Conservation (phyloP, 352 stramenopile genomes). For the Globisporangium solare region DNA sequence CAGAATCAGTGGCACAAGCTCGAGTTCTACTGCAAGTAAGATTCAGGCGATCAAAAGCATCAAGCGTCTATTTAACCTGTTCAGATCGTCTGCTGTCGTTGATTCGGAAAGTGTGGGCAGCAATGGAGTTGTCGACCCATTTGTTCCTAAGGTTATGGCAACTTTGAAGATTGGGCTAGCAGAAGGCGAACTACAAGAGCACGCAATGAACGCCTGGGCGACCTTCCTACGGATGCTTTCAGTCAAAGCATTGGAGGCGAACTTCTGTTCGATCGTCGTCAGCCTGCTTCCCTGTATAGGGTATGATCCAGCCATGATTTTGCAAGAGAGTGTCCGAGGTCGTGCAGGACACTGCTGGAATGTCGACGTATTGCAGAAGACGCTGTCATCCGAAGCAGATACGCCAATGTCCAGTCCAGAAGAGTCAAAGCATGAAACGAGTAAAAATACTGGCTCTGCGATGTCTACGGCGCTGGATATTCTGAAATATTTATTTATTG, state of each 20-base stretch:
- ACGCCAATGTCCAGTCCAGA: background rate
- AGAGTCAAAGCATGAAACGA: background rate
- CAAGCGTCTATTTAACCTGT: slow-evolving; percentile 60
- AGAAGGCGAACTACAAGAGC: slow-evolving; percentile 46
- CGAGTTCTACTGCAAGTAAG: slow-evolving; percentile 28
- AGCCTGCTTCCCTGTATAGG: slow-evolving; percentile 76
- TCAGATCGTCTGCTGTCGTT: slow-evolving; percentile 24
- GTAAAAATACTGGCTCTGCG: background rate
- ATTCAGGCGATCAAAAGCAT: slow-evolving; percentile 75
- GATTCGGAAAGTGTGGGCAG: slow-evolving; percentile 22
- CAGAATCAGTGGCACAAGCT: slow-evolving; percentile 42
- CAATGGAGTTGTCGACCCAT: slow-evolving; percentile 65
- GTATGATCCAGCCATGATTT: slow-evolving; percentile 32
- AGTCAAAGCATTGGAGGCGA: slow-evolving; percentile 72
- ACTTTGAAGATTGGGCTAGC: slow-evolving; percentile 76
- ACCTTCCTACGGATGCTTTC: slow-evolving; percentile 81
- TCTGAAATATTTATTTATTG: slow-evolving; percentile 73
- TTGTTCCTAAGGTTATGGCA: slow-evolving; percentile 88
- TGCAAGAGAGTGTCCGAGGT: slow-evolving; percentile 29
- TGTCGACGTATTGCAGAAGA: slow-evolving; percentile 32
- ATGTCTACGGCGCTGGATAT: slow-evolving; percentile 25
- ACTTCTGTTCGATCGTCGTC: slow-evolving; percentile 85
- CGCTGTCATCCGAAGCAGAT: slow-evolving; percentile 1
- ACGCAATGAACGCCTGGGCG: slow-evolving; percentile 69
- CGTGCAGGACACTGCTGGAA: slow-evolving; percentile 22